Conservation (phyloP, 306 rosid genomes). For the Oemleria cerasiformis region DNA sequence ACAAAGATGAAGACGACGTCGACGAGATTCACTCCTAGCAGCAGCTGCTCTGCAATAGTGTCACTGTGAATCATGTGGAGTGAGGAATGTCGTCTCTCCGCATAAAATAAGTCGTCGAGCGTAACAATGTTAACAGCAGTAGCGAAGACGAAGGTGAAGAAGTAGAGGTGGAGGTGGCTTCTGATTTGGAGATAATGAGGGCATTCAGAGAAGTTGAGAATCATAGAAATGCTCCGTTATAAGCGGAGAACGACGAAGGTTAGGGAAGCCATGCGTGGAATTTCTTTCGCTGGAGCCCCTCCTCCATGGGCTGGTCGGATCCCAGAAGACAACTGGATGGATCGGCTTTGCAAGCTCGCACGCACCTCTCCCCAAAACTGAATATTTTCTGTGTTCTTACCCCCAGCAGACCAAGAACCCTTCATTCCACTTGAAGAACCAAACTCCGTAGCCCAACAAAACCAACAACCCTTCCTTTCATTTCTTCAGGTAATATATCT, state of each 20-base stretch:
- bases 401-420: too few relatives aligned
- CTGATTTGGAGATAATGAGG: conserved; percentile 49
- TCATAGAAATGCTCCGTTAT: conserved; percentile 62
- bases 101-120: conserved; percentile 42
- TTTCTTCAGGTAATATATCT: too few relatives aligned
- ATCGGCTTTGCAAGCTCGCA: conserved; percentile 55
- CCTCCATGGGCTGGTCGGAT: conserved; percentile 66
- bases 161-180: conserved; percentile 24
- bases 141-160: conserved; percentile 43
- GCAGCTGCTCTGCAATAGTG: conserved; percentile 44
- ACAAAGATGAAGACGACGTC: conserved; percentile 25
- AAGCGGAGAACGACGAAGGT: conserved; percentile 75
- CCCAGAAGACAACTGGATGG: conserved; percentile 70
- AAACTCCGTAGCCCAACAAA: too few relatives aligned
- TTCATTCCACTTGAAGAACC: too few relatives aligned
- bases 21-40: conserved; percentile 22
- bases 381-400: too few relatives aligned
- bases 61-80: conserved; percentile 30
- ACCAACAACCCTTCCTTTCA: too few relatives aligned
- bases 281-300: conserved; percentile 58
- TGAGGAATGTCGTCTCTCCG: conserved; percentile 56
- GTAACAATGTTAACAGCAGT: conserved; percentile 23
- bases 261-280: conserved; percentile 82
- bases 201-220: conserved; percentile 74
- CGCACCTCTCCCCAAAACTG: conserved; percentile 27